Conservation (phyloP, 768 basidiomycete species). For the Leccinum incarnatum region DNA sequence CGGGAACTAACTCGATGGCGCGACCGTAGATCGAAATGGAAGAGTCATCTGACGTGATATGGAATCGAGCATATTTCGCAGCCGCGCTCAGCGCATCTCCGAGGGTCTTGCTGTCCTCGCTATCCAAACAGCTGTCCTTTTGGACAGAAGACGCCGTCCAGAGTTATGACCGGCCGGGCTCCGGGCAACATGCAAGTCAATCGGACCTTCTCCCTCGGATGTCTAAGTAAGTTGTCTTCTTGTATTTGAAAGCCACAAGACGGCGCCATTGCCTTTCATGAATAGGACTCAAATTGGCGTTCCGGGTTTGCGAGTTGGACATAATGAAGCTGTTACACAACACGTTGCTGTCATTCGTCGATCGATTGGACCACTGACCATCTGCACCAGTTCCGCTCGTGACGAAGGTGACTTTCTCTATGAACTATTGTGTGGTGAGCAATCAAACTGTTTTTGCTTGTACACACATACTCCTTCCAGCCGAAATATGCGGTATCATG, state of each 20-base stretch:
- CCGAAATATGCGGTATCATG: constrained; percentile 16
- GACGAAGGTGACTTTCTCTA: constrained; percentile 49
- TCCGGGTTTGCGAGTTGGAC: constrained; percentile 46
- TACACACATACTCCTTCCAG: constrained; percentile 13
- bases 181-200: constrained; percentile 40
- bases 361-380: constrained; percentile 38
- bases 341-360: constrained; percentile 2
- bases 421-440: not conserved
- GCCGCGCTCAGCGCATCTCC: constrained; percentile 50
- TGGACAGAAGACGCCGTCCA: not conserved
- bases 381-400: constrained; percentile 42
- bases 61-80: constrained; percentile 41
- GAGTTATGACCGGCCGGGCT: not conserved
- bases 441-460: not conserved
- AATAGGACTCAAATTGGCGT: constrained; percentile 58
- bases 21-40: not conserved
- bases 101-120: constrained; percentile 54
- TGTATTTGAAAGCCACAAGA: constrained; percentile 65
- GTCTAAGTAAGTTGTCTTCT: constrained; percentile 45
- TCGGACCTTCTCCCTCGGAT: constrained; percentile 43
- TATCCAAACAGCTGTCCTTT: constrained; percentile 29
- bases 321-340: constrained; percentile 33
- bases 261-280: constrained; percentile 49
- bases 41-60: constrained; percentile 26
- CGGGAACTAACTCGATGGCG: not conserved